A percentile compares a stretch with the other conserved stretches of the same genome.
These are phyloP conservation scores for Glaciozyma antarctica DNA, from an alignment of 768 basidiomycete genomes.

Conservation along the genomic window DNA sequence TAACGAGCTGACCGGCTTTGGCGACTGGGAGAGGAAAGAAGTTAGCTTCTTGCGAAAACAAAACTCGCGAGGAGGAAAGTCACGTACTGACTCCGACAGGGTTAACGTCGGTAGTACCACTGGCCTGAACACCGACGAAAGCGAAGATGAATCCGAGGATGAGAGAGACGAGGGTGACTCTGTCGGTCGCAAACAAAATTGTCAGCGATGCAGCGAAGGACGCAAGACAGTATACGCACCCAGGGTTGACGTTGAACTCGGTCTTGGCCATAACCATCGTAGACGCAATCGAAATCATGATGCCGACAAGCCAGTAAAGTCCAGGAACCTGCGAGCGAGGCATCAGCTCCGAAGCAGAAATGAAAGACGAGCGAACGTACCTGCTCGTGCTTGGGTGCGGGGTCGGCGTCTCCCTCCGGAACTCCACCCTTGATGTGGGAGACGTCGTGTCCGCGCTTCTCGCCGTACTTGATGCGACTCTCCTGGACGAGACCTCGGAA, in stretches of 20 bases:
- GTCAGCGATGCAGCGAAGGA: no score
- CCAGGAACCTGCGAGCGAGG: not conserved
- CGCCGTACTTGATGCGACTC: no score
- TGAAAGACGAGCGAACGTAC: not conserved
- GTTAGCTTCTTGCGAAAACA: no score
- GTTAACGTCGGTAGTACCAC: conserved; percentile 55
- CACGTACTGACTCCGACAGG: conserved; percentile 40
- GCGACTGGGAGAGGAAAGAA: not conserved
- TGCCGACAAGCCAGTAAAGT: not conserved
- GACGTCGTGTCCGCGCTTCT: not conserved
- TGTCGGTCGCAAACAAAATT: conserved; percentile 27
- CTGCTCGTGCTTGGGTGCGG: not conserved
- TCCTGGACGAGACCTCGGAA: no score
- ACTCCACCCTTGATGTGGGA: not conserved
- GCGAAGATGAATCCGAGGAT: conserved; percentile 57
- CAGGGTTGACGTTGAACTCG: conserved; percentile 12
- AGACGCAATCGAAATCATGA: not conserved
- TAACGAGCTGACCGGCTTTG: not conserved
- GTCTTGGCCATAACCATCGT: not conserved
- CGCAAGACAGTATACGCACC: not conserved
- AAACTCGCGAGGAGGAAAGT: no score
- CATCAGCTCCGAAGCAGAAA: not conserved
- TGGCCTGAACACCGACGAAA: conserved; percentile 56
- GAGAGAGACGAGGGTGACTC: conserved; percentile 47
- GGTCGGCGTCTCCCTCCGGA: not conserved